phyloP scores from a whole-genome alignment of 441 rosid species.

The Kokia cookei region DNA sequence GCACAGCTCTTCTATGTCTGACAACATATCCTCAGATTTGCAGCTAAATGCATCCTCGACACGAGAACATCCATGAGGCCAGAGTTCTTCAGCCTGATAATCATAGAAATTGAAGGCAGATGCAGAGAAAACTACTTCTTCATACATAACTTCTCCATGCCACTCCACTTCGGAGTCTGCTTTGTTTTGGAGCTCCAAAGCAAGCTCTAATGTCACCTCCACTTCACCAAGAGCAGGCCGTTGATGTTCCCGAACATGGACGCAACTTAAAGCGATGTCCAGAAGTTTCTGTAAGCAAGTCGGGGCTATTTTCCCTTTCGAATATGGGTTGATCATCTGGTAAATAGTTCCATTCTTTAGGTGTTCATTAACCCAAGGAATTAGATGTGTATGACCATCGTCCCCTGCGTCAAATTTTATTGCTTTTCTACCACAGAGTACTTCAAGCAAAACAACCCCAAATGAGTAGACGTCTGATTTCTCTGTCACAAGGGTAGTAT shows the following conservation, averaged over 20 bases:
- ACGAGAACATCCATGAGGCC: neutral
- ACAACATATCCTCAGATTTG: neutral
- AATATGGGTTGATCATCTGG: neutral
- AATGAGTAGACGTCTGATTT: neutral
- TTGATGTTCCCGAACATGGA: neutral
- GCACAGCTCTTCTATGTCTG: neutral
- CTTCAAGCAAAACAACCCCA: neutral
- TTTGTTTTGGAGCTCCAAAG: neutral
- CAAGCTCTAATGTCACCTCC: neutral
- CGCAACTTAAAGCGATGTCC: neutral
- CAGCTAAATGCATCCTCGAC: neutral
- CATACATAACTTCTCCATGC: neutral
- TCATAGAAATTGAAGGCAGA: neutral
- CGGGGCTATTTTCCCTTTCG: neutral
- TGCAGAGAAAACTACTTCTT: neutral
- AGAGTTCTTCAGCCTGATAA: neutral
- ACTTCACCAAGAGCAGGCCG: neutral
- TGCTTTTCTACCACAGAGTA: neutral
- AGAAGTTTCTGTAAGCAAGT: neutral
- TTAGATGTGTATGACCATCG: neutral
- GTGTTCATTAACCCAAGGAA: neutral
- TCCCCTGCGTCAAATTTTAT: neutral
- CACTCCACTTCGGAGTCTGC: neutral
- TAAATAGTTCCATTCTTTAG: neutral
- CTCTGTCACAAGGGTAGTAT: neutral